Evolutionary conservation across 2,329 filamentous ascomycete species (phyloP), one percentile per base, ranked within the genome.

Genomic region (Talaromyces sp.): DNA sequence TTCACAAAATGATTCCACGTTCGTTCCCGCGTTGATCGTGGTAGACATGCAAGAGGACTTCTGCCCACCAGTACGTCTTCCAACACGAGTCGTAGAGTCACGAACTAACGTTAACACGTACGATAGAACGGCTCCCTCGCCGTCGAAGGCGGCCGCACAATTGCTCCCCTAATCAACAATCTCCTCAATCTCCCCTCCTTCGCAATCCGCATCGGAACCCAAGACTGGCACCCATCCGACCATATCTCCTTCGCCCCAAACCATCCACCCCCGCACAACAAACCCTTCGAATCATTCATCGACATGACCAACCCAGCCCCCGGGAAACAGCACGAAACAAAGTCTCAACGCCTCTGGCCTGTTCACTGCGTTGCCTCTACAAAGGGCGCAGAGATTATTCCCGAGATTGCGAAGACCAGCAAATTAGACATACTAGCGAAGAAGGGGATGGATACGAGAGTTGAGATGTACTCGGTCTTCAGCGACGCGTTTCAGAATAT

Each of bases 391-490:
- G 84, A 87, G 59, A 82, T 98, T 25, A 83, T 95, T 7, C 85
- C 89, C 0, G 92, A 93, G 73, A 83, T 98, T 1, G 81, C 92
- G 59, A 66, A 22, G 10, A 43, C 19, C 11, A 17, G 22, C 3
- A 83, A 81, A 17, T 70, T 96, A n/a, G 84, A 94, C 70, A 70
- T 78, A 41, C 81, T 92, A 33, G 79, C 97, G 15, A 85, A 90
- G 70, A 99, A 99, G 81, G 95, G 95, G 11, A 85, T 83, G 73
- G 84, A 92, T 73, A 75, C 82, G 52, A 81, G 85, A 52, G 86
- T 97, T 1, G 95, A 99, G 78, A 97, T 97, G 90, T 98, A 97
- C 79, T 94, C 90, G 67, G 93, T 90, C 0, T 98, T 99, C 72
- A 89, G 89, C 67, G 91, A 93, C 73, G 90, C 91, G 0, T 94